A percentile compares a stretch with the other conserved stretches of the same genome.
Evolutionary conservation across 495 filamentous ascomycete genomes (phyloP).

Genomic region (Articulospora tetracladia): DNA sequence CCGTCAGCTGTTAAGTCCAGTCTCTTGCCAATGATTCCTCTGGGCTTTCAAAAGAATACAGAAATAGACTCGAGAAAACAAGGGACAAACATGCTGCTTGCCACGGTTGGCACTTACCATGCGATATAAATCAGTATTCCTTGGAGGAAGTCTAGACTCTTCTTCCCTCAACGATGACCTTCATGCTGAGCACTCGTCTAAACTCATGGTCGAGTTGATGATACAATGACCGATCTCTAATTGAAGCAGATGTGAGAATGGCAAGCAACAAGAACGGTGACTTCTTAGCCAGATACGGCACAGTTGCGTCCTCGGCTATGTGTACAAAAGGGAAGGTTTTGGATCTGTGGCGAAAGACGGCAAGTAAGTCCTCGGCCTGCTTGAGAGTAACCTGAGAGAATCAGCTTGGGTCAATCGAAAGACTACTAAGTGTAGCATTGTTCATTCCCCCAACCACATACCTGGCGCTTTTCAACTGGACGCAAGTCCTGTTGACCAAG

Average conservation of each 20-base stretch:
- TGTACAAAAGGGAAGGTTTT: constrained; percentile 37
- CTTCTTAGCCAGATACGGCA: constrained; percentile 27
- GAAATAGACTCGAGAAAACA: not conserved
- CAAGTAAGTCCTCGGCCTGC: constrained; percentile 20
- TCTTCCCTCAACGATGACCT: constrained; percentile 32
- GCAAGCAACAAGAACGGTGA: constrained; percentile 36
- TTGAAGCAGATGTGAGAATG: constrained; percentile 27
- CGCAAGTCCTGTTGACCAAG: not conserved
- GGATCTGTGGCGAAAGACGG: constrained; percentile 18
- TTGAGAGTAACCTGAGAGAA: constrained; percentile 6
- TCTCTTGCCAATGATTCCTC: no score
- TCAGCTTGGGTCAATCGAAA: not conserved
- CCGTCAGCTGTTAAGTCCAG: not conserved
- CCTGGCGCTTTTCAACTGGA: not conserved
- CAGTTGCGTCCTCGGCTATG: constrained; percentile 26
- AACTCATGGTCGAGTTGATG: constrained; percentile 27
- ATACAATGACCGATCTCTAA: constrained; percentile 22
- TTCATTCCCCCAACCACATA: not conserved
- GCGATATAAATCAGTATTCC: constrained; percentile 38
- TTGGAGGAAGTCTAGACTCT: constrained; percentile 36
- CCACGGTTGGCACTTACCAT: constrained; percentile 27
- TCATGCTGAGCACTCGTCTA: constrained; percentile 23
- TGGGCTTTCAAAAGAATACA: no score
- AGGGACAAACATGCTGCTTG: no score
- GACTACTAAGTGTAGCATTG: no score